Percentiles rank a stretch among this genome's conserved stretches.
phyloP scores from a whole-genome alignment of 345 rosid genomes.

The Geranium rotundifolium region DNA sequence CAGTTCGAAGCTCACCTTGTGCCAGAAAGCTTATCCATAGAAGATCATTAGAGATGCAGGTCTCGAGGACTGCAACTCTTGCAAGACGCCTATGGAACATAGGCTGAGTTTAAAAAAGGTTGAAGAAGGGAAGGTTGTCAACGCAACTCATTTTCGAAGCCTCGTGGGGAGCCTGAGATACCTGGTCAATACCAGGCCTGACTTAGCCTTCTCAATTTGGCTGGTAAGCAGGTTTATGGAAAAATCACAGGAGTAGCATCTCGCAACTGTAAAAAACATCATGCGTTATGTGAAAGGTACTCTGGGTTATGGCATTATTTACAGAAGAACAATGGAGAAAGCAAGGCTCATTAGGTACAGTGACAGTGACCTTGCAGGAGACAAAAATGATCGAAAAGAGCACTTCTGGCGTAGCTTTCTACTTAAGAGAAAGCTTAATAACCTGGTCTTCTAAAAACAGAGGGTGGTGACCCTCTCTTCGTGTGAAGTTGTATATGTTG shows the following conservation, averaged over 20 bases:
- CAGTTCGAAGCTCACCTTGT: background rate
- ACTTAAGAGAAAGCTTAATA: no score
- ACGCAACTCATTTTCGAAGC: background rate
- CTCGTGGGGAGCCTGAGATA: background rate
- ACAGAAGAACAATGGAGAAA: background rate
- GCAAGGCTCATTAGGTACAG: no score
- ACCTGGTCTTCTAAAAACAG: no score
- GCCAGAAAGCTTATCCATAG: background rate
- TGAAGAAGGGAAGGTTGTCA: background rate
- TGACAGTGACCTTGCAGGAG: no score
- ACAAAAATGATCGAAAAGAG: no score
- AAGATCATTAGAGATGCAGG: background rate
- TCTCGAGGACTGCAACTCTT: background rate
- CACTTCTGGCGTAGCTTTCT: no score
- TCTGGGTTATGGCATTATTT: background rate
- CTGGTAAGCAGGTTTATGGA: background rate
- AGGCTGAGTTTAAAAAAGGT: background rate
- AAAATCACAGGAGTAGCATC: background rate
- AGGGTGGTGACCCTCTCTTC: no score
- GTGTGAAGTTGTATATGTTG: no score
- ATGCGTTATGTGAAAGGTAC: background rate
- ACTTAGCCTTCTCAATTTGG: background rate
- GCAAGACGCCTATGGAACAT: background rate
- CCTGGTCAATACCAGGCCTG: background rate
- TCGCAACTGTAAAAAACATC: background rate